These are phyloP conservation scores for Aspergillus sp. DNA, from an alignment of 2,329 filamentous ascomycete genomes.

Conservation along the genomic window DNA sequence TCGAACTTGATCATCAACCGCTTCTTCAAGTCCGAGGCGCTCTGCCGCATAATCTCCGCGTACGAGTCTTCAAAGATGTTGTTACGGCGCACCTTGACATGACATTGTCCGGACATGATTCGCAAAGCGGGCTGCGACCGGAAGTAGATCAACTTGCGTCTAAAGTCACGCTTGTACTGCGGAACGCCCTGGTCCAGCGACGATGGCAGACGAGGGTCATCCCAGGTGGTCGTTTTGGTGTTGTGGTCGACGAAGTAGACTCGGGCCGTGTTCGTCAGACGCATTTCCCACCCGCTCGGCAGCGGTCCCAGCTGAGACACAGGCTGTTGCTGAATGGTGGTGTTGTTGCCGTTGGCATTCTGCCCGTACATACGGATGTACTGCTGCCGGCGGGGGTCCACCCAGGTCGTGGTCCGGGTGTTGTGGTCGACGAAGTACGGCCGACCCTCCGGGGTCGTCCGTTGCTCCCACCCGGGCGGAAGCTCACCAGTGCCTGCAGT, in stretches of 20 bases:
- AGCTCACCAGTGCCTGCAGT: conserved; percentile 93
- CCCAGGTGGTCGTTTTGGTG: conserved; percentile 99
- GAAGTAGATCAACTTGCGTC: conserved; percentile 98
- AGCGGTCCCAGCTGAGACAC: conserved; percentile 94
- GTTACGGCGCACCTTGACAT: conserved; percentile 93
- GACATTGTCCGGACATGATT: conserved; percentile 93
- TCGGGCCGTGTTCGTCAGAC: conserved; percentile 92
- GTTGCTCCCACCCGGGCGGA: conserved; percentile 92
- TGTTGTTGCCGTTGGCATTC: conserved; percentile 70
- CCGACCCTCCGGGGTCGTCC: conserved; percentile 90
- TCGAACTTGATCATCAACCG: conserved; percentile 99
- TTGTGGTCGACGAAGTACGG: conserved; percentile 99
- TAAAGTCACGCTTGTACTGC: conserved; percentile 98
- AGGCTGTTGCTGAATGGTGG: conserved; percentile 92
- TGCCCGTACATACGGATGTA: conserved; percentile 98
- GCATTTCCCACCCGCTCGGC: conserved; percentile 99
- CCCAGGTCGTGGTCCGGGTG: conserved; percentile 96
- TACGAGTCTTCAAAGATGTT: conserved; percentile 99
- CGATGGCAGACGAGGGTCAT: conserved; percentile 90
- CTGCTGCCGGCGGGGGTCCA: conserved; percentile 93
- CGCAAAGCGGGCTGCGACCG: conserved; percentile 93
- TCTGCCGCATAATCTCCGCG: conserved; percentile 96
- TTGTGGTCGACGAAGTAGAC: conserved; percentile 99
- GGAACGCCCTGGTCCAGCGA: conserved; percentile 97
- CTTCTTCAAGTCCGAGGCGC: conserved; percentile 94